These are phyloP conservation scores for Suhomyces kunorum DNA, from an alignment of 1,139 yeast genomes.

Conservation along the genomic window DNA sequence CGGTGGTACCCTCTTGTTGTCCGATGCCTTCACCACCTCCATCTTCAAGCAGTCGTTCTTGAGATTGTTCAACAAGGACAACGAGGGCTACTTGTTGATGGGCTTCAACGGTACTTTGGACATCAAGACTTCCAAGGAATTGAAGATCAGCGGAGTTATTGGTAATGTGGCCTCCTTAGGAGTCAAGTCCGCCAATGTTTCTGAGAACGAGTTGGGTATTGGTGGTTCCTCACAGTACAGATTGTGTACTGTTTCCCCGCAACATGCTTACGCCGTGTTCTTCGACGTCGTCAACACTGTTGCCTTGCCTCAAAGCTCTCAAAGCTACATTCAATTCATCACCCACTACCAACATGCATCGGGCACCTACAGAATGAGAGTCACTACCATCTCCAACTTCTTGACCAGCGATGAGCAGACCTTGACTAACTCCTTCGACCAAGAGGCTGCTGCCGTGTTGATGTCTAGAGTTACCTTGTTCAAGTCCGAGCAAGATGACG, in stretches of 20 bases:
- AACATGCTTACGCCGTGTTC: conserved; percentile 81
- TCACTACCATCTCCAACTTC: conserved; percentile 80
- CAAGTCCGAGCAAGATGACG: conserved; percentile 74
- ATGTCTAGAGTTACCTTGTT: conserved; percentile 92
- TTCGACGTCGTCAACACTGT: conserved; percentile 75
- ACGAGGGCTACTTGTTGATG: conserved; percentile 79
- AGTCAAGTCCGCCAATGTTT: conserved; percentile 66
- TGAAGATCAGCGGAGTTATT: conserved; percentile 88
- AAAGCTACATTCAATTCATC: conserved; percentile 65
- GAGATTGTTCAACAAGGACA: conserved; percentile 83
- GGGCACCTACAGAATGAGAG: conserved; percentile 84
- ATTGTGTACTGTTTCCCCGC: conserved; percentile 80
- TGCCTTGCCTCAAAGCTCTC: conserved; percentile 50
- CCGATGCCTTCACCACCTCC: conserved; percentile 96
- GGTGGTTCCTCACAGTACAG: conserved; percentile 92
- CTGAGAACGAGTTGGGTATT: conserved; percentile 90
- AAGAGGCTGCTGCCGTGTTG: conserved; percentile 96
- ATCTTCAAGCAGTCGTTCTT: conserved; percentile 93
- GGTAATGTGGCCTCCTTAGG: conserved; percentile 87
- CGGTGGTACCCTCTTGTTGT: conserved; percentile 88
- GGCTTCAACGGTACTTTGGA: conserved; percentile 87
- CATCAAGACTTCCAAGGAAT: conserved; percentile 84
- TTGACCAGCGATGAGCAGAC: conserved; percentile 52
- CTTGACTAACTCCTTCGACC: conserved; percentile 80
- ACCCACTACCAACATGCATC: conserved; percentile 80